phyloP scores from a whole-genome alignment of 768 basidiomycete species.

The Suillus hirtellus region DNA sequence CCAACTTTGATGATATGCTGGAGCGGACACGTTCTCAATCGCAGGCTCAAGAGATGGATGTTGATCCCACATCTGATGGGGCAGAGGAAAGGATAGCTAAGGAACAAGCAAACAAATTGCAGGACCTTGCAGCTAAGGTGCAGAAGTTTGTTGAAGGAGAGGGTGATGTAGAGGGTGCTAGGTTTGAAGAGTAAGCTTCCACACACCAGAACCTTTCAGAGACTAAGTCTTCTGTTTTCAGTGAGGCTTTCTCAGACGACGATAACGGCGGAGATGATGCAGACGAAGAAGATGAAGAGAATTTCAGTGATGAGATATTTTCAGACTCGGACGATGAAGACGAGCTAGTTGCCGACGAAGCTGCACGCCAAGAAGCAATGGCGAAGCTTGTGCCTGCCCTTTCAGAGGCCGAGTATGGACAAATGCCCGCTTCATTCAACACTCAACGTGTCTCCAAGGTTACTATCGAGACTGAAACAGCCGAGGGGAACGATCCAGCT shows the following conservation, averaged over 20 bases:
- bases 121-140: slow-evolving; percentile 80
- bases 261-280: slow-evolving; percentile 47
- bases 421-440: slow-evolving; percentile 75
- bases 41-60: slow-evolving; percentile 48
- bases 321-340: slow-evolving; percentile 46
- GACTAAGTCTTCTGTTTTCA: slow-evolving; percentile 27
- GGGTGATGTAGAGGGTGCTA: slow-evolving; percentile 86
- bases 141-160: slow-evolving; percentile 88
- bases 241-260: slow-evolving; percentile 69
- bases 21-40: slow-evolving; percentile 37
- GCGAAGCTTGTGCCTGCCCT: slow-evolving; percentile 81
- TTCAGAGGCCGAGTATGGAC: slow-evolving; percentile 83
- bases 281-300: slow-evolving; percentile 38
- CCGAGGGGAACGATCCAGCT: slow-evolving; percentile 25
- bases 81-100: slow-evolving; percentile 51
- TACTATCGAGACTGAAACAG: slow-evolving; percentile 44
- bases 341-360: slow-evolving; percentile 25
- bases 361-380: slow-evolving; percentile 64
- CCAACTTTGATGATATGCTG: slow-evolving; percentile 76
- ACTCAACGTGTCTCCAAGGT: slow-evolving; percentile 65
- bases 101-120: slow-evolving; percentile 69
- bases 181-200: slow-evolving; percentile 80
- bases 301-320: slow-evolving; percentile 42
- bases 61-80: slow-evolving; percentile 36
- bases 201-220: slow-evolving; percentile 7